Conservation (phyloP, 805 yeast species). For the Lipomyces oligophaga region DNA sequence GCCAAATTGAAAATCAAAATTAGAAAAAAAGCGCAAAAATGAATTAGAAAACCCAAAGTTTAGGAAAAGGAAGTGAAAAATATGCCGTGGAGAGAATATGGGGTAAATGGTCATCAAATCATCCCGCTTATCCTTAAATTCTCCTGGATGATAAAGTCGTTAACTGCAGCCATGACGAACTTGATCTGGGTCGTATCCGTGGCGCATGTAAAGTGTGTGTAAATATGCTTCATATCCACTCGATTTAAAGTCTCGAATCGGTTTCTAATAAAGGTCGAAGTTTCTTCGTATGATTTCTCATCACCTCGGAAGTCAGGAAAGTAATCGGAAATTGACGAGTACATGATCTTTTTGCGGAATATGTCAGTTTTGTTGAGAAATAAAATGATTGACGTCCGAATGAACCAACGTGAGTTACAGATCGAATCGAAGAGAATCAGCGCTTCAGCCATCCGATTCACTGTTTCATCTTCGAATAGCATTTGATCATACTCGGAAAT, state of each 20-base stretch:
- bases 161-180: slow-evolving; percentile 86
- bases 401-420: slow-evolving; percentile 82
- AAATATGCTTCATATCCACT: slow-evolving; percentile 65
- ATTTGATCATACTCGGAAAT: slow-evolving; percentile 89
- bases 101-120: slow-evolving; percentile 10
- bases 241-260: slow-evolving; percentile 62
- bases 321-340: slow-evolving; percentile 57
- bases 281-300: slow-evolving; percentile 61
- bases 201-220: slow-evolving; percentile 91
- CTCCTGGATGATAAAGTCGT: slow-evolving; percentile 83
- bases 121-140: slow-evolving; percentile 56
- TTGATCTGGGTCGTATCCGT: slow-evolving; percentile 87
- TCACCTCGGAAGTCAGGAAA: slow-evolving; percentile 76
- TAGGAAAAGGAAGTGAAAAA: too few relatives aligned
- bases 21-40: not conserved
- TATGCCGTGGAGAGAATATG: too few relatives aligned
- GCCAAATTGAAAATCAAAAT: not conserved
- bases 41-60: not conserved
- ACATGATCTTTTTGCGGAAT: slow-evolving; percentile 62
- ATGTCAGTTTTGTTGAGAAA: slow-evolving; percentile 87
- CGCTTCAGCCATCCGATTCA: slow-evolving; percentile 88
- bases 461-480: slow-evolving; percentile 82
- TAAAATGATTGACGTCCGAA: slow-evolving; percentile 78
- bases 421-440: slow-evolving; percentile 76
- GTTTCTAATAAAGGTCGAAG: slow-evolving; percentile 65